Evolutionary conservation across 176 grass and related monocot species (phyloP).

Genomic region (Otatea glauca): DNA sequence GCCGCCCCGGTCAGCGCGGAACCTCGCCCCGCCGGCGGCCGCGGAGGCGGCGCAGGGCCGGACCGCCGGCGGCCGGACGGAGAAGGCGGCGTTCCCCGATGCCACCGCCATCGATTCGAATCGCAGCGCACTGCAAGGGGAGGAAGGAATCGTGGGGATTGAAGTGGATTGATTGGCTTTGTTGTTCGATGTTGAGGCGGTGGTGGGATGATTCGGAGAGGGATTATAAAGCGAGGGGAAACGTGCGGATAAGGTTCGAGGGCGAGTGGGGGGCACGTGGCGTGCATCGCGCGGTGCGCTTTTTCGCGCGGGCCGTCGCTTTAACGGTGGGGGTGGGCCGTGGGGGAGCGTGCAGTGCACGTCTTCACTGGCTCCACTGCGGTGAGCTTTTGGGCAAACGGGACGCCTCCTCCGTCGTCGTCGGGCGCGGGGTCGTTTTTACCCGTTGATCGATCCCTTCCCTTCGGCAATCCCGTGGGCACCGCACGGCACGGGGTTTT

Average conservation of each 20-base stretch:
- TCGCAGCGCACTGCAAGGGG: not conserved
- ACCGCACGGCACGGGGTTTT: not conserved
- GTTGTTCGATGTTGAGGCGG: not conserved
- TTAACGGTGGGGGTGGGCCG: conserved; percentile 20
- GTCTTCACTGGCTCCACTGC: not conserved
- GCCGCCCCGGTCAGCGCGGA: not conserved
- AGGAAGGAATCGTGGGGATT: not conserved
- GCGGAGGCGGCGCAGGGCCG: conserved; percentile 11
- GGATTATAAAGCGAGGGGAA: conserved; percentile 31
- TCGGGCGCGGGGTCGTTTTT: not conserved
- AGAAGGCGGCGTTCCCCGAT: conserved; percentile 17
- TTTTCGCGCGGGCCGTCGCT: conserved; percentile 24
- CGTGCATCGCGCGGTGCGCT: conserved; percentile 37
- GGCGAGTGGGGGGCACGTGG: conserved; percentile 31
- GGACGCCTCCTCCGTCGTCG: not conserved
- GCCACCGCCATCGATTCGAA: conserved; percentile 32
- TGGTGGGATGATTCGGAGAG: not conserved
- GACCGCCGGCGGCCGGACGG: conserved; percentile 17
- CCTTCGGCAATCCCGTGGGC: not conserved
- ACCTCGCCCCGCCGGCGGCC: conserved; percentile 6
- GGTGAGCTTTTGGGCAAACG: not conserved
- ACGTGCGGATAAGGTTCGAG: conserved; percentile 59
- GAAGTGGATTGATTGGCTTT: not conserved
- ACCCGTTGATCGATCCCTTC: no score
- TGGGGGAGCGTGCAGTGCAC: no score